These are phyloP conservation scores for Cutaneotrichosporon dermatis DNA, from an alignment of 1,284 basidiomycete species.

Conservation along the genomic window DNA sequence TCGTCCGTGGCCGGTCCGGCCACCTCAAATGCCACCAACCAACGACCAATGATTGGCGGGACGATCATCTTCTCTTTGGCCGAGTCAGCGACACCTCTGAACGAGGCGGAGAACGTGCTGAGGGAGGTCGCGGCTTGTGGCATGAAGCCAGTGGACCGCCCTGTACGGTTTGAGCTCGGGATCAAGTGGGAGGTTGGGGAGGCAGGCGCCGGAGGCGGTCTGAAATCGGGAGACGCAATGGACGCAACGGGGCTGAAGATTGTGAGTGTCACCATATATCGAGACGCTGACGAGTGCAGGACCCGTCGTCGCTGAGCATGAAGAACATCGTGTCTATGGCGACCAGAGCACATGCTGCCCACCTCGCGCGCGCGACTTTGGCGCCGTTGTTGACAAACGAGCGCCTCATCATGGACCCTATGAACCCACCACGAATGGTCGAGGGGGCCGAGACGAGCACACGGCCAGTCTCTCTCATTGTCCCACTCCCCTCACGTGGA, in stretches of 20 bases:
- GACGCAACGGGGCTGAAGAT: conserved; percentile 25
- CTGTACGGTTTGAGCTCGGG: conserved; percentile 26
- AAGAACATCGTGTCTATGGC: conserved; percentile 29
- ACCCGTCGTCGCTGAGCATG: conserved; percentile 28
- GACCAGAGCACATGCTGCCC: conserved; percentile 36
- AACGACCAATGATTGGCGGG: conserved; percentile 30
- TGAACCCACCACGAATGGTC: conserved; percentile 27
- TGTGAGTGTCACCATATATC: conserved; percentile 20
- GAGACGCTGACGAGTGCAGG: conserved; percentile 17
- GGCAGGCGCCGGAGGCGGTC: conserved; percentile 31
- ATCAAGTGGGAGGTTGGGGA: conserved; percentile 43
- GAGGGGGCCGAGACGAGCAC: conserved; percentile 19
- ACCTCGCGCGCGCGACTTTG: conserved; percentile 28
- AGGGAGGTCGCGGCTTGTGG: conserved; percentile 19
- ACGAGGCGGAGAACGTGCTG: conserved; percentile 21
- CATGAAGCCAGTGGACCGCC: conserved; percentile 23
- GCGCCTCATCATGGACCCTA: conserved; percentile 28
- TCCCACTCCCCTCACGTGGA: conserved; percentile 33
- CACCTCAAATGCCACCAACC: conserved; percentile 1
- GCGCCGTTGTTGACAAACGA: conserved; percentile 25
- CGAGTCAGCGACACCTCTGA: conserved; percentile 18
- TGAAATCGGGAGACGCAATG: conserved; percentile 34
- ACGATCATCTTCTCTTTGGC: conserved; percentile 27
- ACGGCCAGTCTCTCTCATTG: conserved; percentile 31
- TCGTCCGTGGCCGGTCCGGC: neutral